Evolutionary conservation across 345 rosid genomes (phyloP).

Genomic region (Psidium friedrichsthalianum): DNA sequence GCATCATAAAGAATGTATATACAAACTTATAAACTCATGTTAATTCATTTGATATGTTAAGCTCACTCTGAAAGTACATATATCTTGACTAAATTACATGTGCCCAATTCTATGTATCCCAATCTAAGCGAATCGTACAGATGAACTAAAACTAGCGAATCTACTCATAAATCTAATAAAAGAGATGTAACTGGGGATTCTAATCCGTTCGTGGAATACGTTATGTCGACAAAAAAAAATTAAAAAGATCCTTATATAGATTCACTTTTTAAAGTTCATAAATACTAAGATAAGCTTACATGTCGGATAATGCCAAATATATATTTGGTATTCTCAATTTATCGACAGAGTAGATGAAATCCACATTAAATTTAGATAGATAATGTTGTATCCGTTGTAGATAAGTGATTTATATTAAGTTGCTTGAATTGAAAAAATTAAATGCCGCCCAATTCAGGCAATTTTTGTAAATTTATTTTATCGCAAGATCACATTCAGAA

Average conservation of each 20-base stretch:
- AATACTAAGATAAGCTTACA: not conserved
- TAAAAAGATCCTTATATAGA: not conserved
- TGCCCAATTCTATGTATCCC: not conserved
- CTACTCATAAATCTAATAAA: not conserved
- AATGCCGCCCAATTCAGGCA: not conserved
- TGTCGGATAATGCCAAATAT: not conserved
- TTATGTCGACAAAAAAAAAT: not conserved
- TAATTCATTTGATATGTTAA: not conserved
- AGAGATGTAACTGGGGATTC: not conserved
- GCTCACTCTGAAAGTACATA: not conserved
- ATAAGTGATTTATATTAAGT: not conserved
- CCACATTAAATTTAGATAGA: not conserved
- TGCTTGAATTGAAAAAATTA: not conserved
- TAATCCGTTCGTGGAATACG: not conserved
- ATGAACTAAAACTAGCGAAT: not conserved
- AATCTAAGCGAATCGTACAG: not conserved
- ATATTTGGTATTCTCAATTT: not conserved
- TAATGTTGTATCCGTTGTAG: not conserved
- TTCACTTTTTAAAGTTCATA: not conserved
- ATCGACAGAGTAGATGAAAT: not conserved
- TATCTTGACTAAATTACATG: not conserved
- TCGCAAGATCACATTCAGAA: not conserved
- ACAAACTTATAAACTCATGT: not conserved
- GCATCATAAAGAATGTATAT: not conserved
- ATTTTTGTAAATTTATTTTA: not conserved